A percentile compares a stretch with the other conserved stretches of the same genome.
Evolutionary conservation across 768 basidiomycete species (phyloP).

Genomic region (Tylopilus vinaceipallidus): DNA sequence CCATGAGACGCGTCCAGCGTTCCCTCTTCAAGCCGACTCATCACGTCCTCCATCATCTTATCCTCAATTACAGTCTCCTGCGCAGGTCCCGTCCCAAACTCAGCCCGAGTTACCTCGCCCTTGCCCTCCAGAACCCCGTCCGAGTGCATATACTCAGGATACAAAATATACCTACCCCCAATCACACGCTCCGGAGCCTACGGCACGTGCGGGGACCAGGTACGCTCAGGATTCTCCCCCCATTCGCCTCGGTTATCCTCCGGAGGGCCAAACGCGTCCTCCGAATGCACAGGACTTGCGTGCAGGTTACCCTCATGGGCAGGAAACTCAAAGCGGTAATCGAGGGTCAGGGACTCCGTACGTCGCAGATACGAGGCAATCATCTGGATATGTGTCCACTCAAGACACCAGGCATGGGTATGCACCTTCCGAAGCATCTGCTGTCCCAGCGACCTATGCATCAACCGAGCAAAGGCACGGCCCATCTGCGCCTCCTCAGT

Average conservation of each 20-base stretch:
- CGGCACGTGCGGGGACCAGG: slow-evolving; percentile 10
- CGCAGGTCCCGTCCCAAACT: slow-evolving; percentile 8
- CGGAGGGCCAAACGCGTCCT: slow-evolving; percentile 16
- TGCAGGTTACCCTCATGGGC: slow-evolving; percentile 11
- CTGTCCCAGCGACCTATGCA: slow-evolving; percentile 14
- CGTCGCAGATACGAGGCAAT: slow-evolving; percentile 20
- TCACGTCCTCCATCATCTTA: slow-evolving; percentile 24
- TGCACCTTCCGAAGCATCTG: slow-evolving; percentile 14
- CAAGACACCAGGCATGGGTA: slow-evolving; percentile 25
- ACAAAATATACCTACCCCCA: slow-evolving; percentile 24
- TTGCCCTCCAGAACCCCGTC: slow-evolving; percentile 18
- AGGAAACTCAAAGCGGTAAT: slow-evolving; percentile 17
- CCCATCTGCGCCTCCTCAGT: slow-evolving; percentile 11
- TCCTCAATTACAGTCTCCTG: slow-evolving; percentile 10
- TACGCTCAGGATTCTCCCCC: slow-evolving; percentile 19
- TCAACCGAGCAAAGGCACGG: slow-evolving; percentile 21
- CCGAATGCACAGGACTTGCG: slow-evolving; percentile 20
- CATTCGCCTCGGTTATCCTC: slow-evolving; percentile 13
- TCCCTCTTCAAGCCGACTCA: slow-evolving; percentile 19
- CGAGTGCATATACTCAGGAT: slow-evolving; percentile 24
- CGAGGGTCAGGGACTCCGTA: slow-evolving; percentile 8
- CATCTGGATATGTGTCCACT: slow-evolving; percentile 17
- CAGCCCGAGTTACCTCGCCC: slow-evolving; percentile 19
- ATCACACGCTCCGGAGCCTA: slow-evolving; percentile 16
- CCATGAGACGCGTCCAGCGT: slow-evolving; percentile 21